Conservation (phyloP, 306 rosid species). For the Crataegus laevigata region DNA sequence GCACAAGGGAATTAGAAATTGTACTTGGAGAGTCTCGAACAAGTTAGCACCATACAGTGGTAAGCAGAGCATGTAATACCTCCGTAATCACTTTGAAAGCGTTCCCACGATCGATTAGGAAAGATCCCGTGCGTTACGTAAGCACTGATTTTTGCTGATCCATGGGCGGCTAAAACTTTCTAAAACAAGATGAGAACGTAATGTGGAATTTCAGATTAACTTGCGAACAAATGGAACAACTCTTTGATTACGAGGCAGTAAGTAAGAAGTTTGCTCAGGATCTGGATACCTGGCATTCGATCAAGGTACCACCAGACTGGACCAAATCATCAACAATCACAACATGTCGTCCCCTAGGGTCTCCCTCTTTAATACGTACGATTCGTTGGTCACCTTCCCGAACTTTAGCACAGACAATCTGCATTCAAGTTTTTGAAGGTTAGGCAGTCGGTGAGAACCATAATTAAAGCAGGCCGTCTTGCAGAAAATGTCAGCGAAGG, state of each 20-base stretch:
- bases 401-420: conserved; percentile 96
- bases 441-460: neutral
- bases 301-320: conserved; percentile 93
- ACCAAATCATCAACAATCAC: conserved; percentile 98
- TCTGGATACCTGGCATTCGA: conserved; percentile 84
- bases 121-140: conserved; percentile 97
- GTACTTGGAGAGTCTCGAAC: neutral
- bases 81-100: conserved; percentile 63
- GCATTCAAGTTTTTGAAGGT: conserved; percentile 17
- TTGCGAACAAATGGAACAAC: neutral
- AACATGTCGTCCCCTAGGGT: conserved; percentile 75
- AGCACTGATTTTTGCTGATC: conserved; percentile 88
- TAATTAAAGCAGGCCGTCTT: neutral
- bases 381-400: conserved; percentile 93
- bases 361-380: conserved; percentile 93
- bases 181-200: conserved; percentile 27
- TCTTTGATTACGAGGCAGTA: neutral
- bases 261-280: neutral
- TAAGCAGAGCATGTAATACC: conserved; percentile 43
- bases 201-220: neutral
- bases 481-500: neutral
- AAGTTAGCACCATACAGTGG: neutral
- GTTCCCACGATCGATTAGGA: conserved; percentile 88
- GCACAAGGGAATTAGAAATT: neutral
- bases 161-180: conserved; percentile 88